Percentiles rank a stretch among this genome's conserved stretches.
Evolutionary conservation across 805 yeast species (phyloP).

Genomic region (Kuraishia cidri): DNA sequence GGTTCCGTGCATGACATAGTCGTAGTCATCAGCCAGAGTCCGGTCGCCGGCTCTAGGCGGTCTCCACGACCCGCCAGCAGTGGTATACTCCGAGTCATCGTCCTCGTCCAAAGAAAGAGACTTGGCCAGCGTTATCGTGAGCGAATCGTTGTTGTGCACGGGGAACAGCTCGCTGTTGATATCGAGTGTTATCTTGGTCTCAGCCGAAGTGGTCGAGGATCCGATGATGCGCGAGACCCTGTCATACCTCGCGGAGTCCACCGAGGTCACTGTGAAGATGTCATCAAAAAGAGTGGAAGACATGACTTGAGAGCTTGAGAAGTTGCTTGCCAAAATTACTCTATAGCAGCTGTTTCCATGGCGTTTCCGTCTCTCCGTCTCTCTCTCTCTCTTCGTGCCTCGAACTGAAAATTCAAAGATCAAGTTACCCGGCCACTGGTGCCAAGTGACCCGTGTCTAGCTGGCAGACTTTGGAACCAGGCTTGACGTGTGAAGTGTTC

Average conservation of each 20-base stretch:
- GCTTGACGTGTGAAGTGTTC: too few relatives aligned
- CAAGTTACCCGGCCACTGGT: too few relatives aligned
- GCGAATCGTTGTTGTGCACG: constrained; percentile 61
- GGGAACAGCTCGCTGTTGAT: constrained; percentile 91
- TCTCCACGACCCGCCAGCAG: constrained; percentile 61
- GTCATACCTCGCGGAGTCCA: constrained; percentile 86
- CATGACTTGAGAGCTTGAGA: constrained; percentile 25
- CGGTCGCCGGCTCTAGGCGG: constrained; percentile 79
- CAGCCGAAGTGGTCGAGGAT: constrained; percentile 72
- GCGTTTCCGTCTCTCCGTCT: too few relatives aligned
- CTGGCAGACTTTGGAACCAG: too few relatives aligned
- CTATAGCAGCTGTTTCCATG: too few relatives aligned
- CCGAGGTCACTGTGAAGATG: constrained; percentile 75
- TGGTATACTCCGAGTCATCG: constrained; percentile 32
- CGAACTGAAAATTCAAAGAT: too few relatives aligned
- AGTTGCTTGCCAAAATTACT: too few relatives aligned
- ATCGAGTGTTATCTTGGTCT: constrained; percentile 78
- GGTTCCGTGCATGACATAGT: constrained; percentile 96
- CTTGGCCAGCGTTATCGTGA: constrained; percentile 82
- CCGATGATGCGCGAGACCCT: constrained; percentile 87
- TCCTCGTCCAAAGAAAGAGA: constrained; percentile 48
- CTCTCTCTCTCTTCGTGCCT: too few relatives aligned
- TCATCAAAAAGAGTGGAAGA: constrained; percentile 85
- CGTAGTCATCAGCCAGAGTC: constrained; percentile 92
- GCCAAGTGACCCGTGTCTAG: too few relatives aligned